A percentile compares a stretch with the other conserved stretches of the same genome.
Evolutionary conservation across 2,329 filamentous ascomycete species (phyloP).

Genomic region (Stachybotrys chartarum): DNA sequence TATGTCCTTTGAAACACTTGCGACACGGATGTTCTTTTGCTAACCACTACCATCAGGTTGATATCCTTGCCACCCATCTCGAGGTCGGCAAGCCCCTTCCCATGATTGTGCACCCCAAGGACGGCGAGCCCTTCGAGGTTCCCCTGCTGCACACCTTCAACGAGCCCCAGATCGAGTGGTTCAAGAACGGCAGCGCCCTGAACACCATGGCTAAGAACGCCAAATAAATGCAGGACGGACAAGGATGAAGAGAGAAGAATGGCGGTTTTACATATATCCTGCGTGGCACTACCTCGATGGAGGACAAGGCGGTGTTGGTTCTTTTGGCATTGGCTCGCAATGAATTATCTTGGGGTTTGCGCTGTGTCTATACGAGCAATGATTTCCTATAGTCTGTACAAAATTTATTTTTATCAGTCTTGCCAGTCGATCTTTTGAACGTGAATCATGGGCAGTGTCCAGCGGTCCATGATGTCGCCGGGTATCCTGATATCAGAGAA

Average conservation of each 20-base stretch:
- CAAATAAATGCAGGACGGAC: constrained; percentile 15
- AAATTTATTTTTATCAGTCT: background rate
- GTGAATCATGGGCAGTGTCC: too few relatives aligned
- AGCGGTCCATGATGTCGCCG: too few relatives aligned
- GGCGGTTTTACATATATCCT: background rate
- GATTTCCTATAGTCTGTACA: constrained; percentile 1
- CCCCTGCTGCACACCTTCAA: constrained; percentile 95
- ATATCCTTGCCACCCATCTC: constrained; percentile 82
- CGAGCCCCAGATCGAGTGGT: constrained; percentile 96
- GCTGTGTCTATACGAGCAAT: constrained; percentile 1
- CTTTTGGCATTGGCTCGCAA: background rate
- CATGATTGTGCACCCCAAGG: constrained; percentile 84
- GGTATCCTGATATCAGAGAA: too few relatives aligned
- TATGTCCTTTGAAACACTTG: constrained; percentile 18
- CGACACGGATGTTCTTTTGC: background rate
- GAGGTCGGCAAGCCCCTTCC: constrained; percentile 90
- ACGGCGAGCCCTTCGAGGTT: constrained; percentile 74
- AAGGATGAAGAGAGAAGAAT: background rate
- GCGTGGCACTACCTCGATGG: background rate
- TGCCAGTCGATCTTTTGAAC: too few relatives aligned
- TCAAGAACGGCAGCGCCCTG: constrained; percentile 93
- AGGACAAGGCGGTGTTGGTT: too few relatives aligned
- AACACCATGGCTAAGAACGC: constrained; percentile 98
- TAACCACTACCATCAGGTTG: constrained; percentile 44
- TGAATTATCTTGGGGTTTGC: background rate